Base-by-base conservation (phyloP, 495 filamentous ascomycete species). In the Poronia punctata region DNA sequence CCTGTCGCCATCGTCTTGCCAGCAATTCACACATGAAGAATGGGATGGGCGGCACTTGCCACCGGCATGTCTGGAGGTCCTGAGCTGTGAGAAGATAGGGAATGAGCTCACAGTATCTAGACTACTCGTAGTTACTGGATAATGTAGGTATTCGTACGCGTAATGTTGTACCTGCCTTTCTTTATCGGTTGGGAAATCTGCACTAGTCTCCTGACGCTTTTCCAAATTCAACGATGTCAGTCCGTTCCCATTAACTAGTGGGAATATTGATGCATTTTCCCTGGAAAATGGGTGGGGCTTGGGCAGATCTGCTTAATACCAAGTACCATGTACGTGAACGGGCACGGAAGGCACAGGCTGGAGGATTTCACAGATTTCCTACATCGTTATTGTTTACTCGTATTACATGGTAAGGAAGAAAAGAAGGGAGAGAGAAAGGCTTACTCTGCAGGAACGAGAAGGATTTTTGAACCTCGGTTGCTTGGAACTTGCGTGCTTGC, bases 41-140 rank as follows among this genome's bases (percentile, higher is more conserved):
- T n/a, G n/a, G 32, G 15, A 10, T 31, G 42, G 16, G 15, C 42
- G 42, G 42, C 42, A 45, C 20, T 38, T 45, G 33, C 21, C 21
- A 9, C 38, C 42, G 42, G 42, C 35, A 45, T 38, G 21, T 38
- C 38, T 45, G n/a, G n/a, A n/a, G n/a, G n/a, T n/a, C n/a, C n/a
- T n/a, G n/a, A n/a, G n/a, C n/a, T n/a, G n/a, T n/a, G n/a, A n/a
- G n/a, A n/a, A n/a, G n/a, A n/a, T 36, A 11, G 14, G 17, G 18
- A 30, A 25, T 11, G 21, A 21, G 18, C 26, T 7, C 17, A 8
- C 10, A 10, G 7, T 7, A n/a, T 7, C 30, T 36, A 29, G 24
- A 11, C 22, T 38, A 15, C 8, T 14, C 12, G 35, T 11, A 38
- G 23, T 27, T 10, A 16, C 25, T 38, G 19, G 10, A n/a, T 34